phyloP scores from a whole-genome alignment of 2,329 filamentous ascomycete species.

The Conoideocrella luteorostrata region DNA sequence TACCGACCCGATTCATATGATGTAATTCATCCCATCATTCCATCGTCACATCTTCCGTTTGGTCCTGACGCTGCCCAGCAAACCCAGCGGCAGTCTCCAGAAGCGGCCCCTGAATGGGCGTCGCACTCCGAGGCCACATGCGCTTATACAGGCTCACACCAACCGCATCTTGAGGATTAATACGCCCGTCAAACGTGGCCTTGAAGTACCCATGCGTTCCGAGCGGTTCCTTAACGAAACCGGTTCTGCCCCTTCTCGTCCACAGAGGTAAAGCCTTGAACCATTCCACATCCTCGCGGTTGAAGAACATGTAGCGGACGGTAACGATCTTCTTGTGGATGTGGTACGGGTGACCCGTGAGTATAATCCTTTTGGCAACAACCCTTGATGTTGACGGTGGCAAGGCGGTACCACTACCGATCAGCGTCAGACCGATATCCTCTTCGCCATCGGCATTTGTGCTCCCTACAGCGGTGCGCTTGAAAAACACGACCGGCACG shows the following conservation, averaged over 20 bases:
- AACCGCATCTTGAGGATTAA: slow-evolving; percentile 92
- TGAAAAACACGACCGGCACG: slow-evolving; percentile 86
- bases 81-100: slow-evolving; percentile 26
- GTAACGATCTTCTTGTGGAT: slow-evolving; percentile 98
- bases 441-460: slow-evolving; percentile 37
- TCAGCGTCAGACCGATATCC: slow-evolving; percentile 57
- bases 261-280: slow-evolving; percentile 95
- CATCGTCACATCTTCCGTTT: slow-evolving; percentile 29
- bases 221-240: slow-evolving; percentile 87
- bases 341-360: slow-evolving; percentile 96
- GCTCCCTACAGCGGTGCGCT: slow-evolving; percentile 43
- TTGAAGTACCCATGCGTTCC: slow-evolving; percentile 99
- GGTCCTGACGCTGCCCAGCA: slow-evolving; percentile 8
- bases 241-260: slow-evolving; percentile 82
- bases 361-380: slow-evolving; percentile 85
- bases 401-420: slow-evolving; percentile 82
- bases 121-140: slow-evolving; percentile 69
- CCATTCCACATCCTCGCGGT: slow-evolving; percentile 89
- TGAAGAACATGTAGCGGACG: slow-evolving; percentile 99
- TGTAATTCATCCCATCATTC: slow-evolving; percentile 24
- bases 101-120: slow-evolving; percentile 36
- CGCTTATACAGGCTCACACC: slow-evolving; percentile 86
- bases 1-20: not conserved
- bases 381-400: slow-evolving; percentile 71
- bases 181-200: slow-evolving; percentile 90